Base-by-base conservation (phyloP, 2,329 filamentous ascomycete species). In the Epichloe sylvatica region DNA sequence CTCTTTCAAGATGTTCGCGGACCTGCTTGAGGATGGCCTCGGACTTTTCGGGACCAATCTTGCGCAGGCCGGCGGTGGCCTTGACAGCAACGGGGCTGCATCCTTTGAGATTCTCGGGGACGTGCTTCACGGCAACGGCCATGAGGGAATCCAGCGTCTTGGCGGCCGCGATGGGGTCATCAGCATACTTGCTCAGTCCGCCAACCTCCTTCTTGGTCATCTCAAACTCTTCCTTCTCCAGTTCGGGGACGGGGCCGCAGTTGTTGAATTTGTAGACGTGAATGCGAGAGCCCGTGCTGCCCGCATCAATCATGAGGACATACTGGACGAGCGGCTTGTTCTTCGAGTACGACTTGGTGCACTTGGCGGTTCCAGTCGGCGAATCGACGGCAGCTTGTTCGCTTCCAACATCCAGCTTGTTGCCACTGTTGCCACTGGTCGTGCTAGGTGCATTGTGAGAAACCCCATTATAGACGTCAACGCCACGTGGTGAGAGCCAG, bases 201-300 rank as follows among this genome's bases (percentile, higher is more conserved):
- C 89, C 88, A 49, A 86, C 77, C 57, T 78, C 81, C 76, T 88
- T 91, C 64, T 86, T 81, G 11, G 90, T 97, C 84, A 90, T 89
- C 73, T 91, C 83, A 69, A 98, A 98, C 51, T 86, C 77, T 65
- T 98, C 92, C 62, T 81, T 74, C 70, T 98, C 92, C 46, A 98
- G 78, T 70, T 96, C 90, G 25, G 92, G 92, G n/a, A 90, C 90
- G 7, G 87, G 71, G 12, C 90, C 92, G 71, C 91, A 98, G 73
- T 97, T 97, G 76, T 97, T 97, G 79, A 97, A 98, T 64, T 89
- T 86, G 76, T 96, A 98, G 52, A 97, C 89, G 72, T 98, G 94
- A 64, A 98, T 96, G 59, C 92, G 85, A 53, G 92, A 97, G 53
- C 92, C 92, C 49, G 92, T 97, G 73, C 90, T 97, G 59, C 92